A percentile compares a stretch with the other conserved stretches of the same genome.
Evolutionary conservation across 225 moss, liverwort and hornwort genomes (phyloP).

Genomic region (Neckera pumila): DNA sequence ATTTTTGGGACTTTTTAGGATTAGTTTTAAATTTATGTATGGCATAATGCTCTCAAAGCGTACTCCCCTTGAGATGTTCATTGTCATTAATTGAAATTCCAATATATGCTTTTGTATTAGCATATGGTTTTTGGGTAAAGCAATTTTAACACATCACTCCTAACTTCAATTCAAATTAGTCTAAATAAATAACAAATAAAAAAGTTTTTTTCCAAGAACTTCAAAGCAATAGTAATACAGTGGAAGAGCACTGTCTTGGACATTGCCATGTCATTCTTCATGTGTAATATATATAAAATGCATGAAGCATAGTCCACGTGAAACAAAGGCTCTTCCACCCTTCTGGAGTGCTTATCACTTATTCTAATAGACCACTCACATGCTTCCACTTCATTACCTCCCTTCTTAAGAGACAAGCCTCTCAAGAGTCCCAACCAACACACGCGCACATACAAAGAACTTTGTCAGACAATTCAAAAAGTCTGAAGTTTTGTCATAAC

Average conservation of each 20-base stretch:
- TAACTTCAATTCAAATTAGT: neutral
- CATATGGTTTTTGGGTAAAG: too few relatives aligned
- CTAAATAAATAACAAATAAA: neutral
- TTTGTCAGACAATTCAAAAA: neutral
- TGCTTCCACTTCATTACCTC: neutral
- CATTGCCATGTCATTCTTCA: neutral
- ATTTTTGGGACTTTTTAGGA: neutral
- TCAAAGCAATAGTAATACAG: neutral
- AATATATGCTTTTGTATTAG: neutral
- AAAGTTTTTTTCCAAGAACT: neutral
- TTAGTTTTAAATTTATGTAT: neutral
- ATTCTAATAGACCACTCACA: too few relatives aligned
- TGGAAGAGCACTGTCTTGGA: neutral
- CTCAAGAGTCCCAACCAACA: neutral
- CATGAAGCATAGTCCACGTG: neutral
- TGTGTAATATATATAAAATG: neutral
- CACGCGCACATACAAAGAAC: neutral
- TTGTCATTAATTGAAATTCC: neutral
- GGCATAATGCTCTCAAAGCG: neutral
- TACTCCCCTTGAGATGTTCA: neutral
- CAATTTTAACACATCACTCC: neutral
- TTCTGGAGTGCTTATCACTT: neutral
- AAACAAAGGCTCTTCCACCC: neutral
- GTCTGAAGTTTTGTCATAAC: neutral
- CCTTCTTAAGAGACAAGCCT: neutral